These are phyloP conservation scores for Panicum virgatum DNA, from an alignment of 202 grass and related monocot species.

Conservation along the genomic window DNA sequence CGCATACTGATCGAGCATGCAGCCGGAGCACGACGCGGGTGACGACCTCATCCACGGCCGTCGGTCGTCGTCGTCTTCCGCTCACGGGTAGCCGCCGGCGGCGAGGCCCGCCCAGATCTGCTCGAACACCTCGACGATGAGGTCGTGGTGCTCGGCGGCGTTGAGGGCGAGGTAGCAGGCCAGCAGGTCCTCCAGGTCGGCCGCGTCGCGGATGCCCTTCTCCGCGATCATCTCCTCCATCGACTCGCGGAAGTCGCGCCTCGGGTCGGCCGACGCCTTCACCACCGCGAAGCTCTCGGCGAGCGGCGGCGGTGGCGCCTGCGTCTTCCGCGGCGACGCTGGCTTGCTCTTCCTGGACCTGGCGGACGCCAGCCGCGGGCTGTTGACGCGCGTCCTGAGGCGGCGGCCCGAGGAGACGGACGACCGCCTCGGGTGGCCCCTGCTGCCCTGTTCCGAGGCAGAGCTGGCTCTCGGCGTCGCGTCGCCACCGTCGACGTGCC, in stretches of 20 bases:
- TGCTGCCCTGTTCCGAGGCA: constrained; percentile 31
- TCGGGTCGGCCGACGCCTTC: constrained; percentile 60
- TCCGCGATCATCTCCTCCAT: constrained; percentile 91
- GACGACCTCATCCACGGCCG: background rate
- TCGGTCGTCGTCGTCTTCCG: background rate
- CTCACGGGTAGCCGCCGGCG: constrained; percentile 42
- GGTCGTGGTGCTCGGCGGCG: constrained; percentile 64
- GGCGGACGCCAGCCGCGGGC: constrained; percentile 43
- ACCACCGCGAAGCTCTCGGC: constrained; percentile 67
- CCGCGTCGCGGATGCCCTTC: constrained; percentile 58
- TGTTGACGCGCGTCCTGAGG: constrained; percentile 48
- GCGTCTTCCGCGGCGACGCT: background rate
- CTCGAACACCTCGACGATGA: constrained; percentile 90
- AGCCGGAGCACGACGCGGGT: constrained; percentile 10
- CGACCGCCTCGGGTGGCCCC: constrained; percentile 34
- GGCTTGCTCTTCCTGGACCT: constrained; percentile 35
- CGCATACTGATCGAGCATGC: background rate
- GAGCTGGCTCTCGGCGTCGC: constrained; percentile 3
- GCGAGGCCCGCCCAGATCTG: constrained; percentile 76
- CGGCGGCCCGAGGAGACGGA: constrained; percentile 31
- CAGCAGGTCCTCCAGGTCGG: constrained; percentile 85
- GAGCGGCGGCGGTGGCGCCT: background rate
- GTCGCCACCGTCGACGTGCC: background rate
- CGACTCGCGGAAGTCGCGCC: constrained; percentile 79
- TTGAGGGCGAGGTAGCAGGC: constrained; percentile 89